Evolutionary conservation across 805 yeast genomes (phyloP), one percentile per base, ranked within the genome.

Genomic region (Sugiyamaella valdiviana): DNA sequence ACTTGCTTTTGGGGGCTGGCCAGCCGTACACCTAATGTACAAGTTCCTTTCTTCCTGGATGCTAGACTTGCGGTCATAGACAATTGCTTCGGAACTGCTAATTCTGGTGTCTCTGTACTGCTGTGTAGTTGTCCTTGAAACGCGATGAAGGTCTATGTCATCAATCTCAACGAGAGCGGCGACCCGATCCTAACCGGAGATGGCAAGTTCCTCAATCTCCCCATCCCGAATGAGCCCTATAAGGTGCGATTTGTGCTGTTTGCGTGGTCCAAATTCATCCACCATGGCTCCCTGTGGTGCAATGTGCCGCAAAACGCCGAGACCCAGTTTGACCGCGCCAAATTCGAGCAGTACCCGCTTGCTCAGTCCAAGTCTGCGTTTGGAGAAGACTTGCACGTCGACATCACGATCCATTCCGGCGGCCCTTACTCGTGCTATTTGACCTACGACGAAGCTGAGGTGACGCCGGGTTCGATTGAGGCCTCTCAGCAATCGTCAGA

Each of bases 341-440:
- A 67, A 44, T 86, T 77, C 63, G 71, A 74, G 52, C 73, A 78
- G 62, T 73, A 38, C 73, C 83, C 47, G 17, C 54, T 67, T 22
- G 68, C 21, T 15, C 16, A 36, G 9, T 12, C 39, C 2, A 6
- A 69, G 6, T 67, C 78, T n/a, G 71, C 80, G 1, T 82, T 90
- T 62, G 80, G 80, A 58, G 64, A 75, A 45, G 93, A 89, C 62
- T 71, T 77, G 44, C 63, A 69, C 32, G 67, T 90, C 16, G 79
- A 77, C 51, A 71, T 91, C 44, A 72, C 76, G 6, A 77, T 91
- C 47, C 78, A 65, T 59, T 65, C 61, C 5, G 89, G 96, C 1
- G 99, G 99, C 2, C 76, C 95, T 1, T 91, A 76, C 65, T 76
- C 84, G 51, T 90, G 79, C 65, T 85, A 81, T 60, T 70, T 85